Percentiles rank a stretch among this genome's conserved stretches.
phyloP scores from a whole-genome alignment of 2,329 filamentous ascomycete genomes.

The Plectosphaerella cucumerina region DNA sequence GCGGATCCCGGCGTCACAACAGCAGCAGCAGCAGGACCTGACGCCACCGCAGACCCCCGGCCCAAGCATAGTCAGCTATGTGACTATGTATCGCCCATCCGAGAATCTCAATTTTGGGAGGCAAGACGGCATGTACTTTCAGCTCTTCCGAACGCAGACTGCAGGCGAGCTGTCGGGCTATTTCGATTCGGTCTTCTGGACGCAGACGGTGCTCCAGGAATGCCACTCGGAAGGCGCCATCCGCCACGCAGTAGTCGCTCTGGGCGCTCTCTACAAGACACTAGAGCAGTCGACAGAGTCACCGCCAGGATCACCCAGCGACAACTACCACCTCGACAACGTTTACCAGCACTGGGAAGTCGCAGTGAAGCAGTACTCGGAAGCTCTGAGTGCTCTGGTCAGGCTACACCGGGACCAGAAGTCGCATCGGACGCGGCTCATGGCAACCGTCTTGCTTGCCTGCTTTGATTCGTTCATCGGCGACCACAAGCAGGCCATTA shows the following conservation, averaged over 20 bases:
- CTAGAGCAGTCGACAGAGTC: conserved; percentile 54
- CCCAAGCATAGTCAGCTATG: conserved; percentile 11
- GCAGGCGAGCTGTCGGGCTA: conserved; percentile 62
- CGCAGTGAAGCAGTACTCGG: conserved; percentile 55
- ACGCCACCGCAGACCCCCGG: conserved; percentile 30
- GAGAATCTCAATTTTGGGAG: conserved; percentile 40
- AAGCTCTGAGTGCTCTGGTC: conserved; percentile 48
- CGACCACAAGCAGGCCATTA: conserved; percentile 57
- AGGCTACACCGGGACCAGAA: conserved; percentile 36
- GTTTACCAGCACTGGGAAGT: conserved; percentile 53
- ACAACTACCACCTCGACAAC: conserved; percentile 28
- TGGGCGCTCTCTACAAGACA: conserved; percentile 65
- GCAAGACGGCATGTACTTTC: conserved; percentile 56
- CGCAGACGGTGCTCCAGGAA: conserved; percentile 56
- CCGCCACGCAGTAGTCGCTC: conserved; percentile 60
- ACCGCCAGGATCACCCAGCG: conserved; percentile 40
- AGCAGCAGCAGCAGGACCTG: conserved; percentile 1
- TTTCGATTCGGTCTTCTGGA: conserved; percentile 65
- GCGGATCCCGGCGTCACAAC: conserved; percentile 12
- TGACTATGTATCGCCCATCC: conserved; percentile 38
- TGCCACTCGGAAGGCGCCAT: conserved; percentile 59
- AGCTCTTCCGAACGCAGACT: conserved; percentile 57
- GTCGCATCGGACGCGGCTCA: conserved; percentile 52
- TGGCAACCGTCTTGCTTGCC: conserved; percentile 61
- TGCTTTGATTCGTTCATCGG: conserved; percentile 66